Percentiles rank a stretch among this genome's conserved stretches.
These are phyloP conservation scores for Aspergillus incahuasiensis DNA, from an alignment of 495 filamentous ascomycete species.

Conservation along the genomic window DNA sequence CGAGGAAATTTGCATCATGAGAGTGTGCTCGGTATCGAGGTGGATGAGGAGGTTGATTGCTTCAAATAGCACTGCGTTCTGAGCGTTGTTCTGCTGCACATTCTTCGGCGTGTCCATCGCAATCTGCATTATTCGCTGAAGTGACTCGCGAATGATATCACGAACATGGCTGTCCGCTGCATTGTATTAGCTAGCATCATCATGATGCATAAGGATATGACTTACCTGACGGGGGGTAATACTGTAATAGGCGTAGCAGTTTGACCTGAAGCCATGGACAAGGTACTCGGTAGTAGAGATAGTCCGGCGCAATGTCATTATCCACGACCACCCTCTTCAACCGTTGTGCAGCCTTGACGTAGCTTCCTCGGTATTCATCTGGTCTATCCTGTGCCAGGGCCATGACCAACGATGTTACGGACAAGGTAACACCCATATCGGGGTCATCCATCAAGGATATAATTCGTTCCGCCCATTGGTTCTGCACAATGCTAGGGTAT, in stretches of 20 bases:
- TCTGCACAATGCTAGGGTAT: constrained; percentile 85
- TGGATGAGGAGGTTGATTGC: constrained; percentile 98
- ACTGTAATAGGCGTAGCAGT: constrained; percentile 83
- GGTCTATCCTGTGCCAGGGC: constrained; percentile 87
- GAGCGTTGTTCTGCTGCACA: constrained; percentile 98
- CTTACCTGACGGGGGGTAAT: constrained; percentile 91
- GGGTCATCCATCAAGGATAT: constrained; percentile 97
- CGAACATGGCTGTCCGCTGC: constrained; percentile 88
- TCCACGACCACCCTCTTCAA: constrained; percentile 87
- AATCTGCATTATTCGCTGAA: constrained; percentile 82
- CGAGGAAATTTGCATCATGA: constrained; percentile 97
- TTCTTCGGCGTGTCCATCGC: constrained; percentile 96
- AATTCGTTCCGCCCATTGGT: constrained; percentile 95
- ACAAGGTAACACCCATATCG: constrained; percentile 91
- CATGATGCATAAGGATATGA: neutral
- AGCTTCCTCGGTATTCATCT: constrained; percentile 89
- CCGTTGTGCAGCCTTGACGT: constrained; percentile 84
- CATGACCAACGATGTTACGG: constrained; percentile 96
- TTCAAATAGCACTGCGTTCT: constrained; percentile 97
- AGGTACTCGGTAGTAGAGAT: constrained; percentile 97
- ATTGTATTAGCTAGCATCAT: constrained; percentile 12
- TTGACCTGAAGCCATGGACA: constrained; percentile 99
- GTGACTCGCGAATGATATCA: constrained; percentile 84
- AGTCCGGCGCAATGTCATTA: constrained; percentile 79
- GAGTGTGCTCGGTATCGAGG: constrained; percentile 89